Base-by-base conservation (phyloP, 176 grass and related monocot species). In the Juncus inflexus region DNA sequence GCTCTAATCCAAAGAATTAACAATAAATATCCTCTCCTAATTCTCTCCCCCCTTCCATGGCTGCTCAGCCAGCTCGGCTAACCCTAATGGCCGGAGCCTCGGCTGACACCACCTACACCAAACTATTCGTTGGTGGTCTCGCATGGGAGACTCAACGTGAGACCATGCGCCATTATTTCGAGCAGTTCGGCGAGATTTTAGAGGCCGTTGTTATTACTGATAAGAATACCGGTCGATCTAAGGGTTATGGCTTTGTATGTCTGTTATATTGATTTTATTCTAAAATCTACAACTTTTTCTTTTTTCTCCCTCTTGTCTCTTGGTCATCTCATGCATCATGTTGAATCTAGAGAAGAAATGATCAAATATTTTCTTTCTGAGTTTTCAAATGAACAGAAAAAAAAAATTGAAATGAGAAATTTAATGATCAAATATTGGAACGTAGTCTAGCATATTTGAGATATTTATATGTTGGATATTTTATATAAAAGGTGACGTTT, bases 131-230 rank as follows among this genome's bases (percentile, higher is more conserved):
- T 15, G 79, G 84, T 0, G 84, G 84, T 10, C 65, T 87, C 1
- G 75, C 84, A 43, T 87, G 84, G 84, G 76, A 79, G 76, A 87
- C 84, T 12, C 76, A 82, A 55, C 54, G 75, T 11, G 71, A 87
- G 68, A 65, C 61, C 3, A 76, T 87, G 75, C 75, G 55, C 52
- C 47, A 60, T 61, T 82, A 83, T 53, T 87, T 87, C 53, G 65
- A 87, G 55, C 79, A 76, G 69, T 87, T 87, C 15, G 84, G 79
- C 35, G 79, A 87, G 42, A 76, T 87, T 59, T 36, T 66, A 4
- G 84, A 83, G 75, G 84, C 79, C 58, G 79, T 87, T 53, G 71
- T 87, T 60, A 87, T 87, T 73, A 74, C 75, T 43, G 84, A 87
- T 51, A 87, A 82, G 79, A 81, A 87, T 63, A 87, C 79, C 9